Evolutionary conservation across 2,329 filamentous ascomycete genomes (phyloP).

Genomic region (Amauroascus niger): DNA sequence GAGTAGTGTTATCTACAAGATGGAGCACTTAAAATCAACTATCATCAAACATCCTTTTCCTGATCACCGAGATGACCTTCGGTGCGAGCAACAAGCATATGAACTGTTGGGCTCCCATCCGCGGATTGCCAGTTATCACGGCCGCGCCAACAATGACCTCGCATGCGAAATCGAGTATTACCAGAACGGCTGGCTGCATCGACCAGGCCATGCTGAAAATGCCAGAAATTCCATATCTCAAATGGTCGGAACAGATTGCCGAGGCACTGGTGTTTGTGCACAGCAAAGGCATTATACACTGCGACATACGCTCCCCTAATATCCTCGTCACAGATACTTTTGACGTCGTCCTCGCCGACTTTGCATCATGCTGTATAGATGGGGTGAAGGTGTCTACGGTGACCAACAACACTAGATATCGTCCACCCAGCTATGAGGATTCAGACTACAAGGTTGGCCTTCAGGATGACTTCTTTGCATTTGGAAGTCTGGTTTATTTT

Average conservation of each 20-base stretch:
- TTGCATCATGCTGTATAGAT: conserved; percentile 8
- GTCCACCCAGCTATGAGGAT: neutral
- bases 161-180: conserved; percentile 9
- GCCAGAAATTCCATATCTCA: conserved; percentile 6
- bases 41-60: conserved; percentile 7
- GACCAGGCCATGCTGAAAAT: conserved; percentile 1
- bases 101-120: conserved; percentile 4
- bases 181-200: conserved; percentile 8
- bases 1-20: conserved; percentile 4
- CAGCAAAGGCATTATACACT: conserved; percentile 11
- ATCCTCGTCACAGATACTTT: conserved; percentile 9
- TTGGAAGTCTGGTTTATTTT: conserved; percentile 9
- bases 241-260: conserved; percentile 11
- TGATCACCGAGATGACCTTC: conserved; percentile 5
- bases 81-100: conserved; percentile 5
- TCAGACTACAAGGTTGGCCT: neutral
- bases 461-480: conserved; percentile 12
- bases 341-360: conserved; percentile 10
- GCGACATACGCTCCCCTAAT: conserved; percentile 8
- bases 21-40: neutral
- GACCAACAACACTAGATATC: conserved; percentile 3
- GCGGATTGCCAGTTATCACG: conserved; percentile 3
- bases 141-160: neutral
- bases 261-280: conserved; percentile 9
- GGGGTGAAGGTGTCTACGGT: conserved; percentile 8